Evolutionary conservation across 1,284 basidiomycete species (phyloP).

Genomic region (Neotropicomus parvogracilis): DNA sequence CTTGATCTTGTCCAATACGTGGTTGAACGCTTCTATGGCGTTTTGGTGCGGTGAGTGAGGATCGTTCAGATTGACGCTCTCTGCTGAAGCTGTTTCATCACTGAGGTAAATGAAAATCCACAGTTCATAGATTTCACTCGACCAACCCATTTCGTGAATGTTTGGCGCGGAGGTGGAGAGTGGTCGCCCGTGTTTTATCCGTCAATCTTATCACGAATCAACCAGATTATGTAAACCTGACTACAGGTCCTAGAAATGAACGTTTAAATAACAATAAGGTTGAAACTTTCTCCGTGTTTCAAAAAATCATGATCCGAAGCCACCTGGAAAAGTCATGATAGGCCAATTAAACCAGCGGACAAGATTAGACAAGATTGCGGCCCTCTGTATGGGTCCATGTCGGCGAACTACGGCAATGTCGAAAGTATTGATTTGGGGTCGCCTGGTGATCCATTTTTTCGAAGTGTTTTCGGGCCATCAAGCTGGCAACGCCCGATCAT

Average conservation of each 20-base stretch:
- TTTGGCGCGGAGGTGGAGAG: constrained; percentile 3
- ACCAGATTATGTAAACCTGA: constrained; percentile 21
- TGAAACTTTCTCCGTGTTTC: constrained; percentile 30
- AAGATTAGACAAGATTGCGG: constrained; percentile 5
- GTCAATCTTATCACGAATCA: constrained; percentile 24
- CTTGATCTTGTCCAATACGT: constrained; percentile 55
- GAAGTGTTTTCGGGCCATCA: constrained; percentile 9
- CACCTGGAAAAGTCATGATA: constrained; percentile 3
- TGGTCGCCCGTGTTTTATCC: not conserved
- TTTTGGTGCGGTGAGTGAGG: constrained; percentile 56
- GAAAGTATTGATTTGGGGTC: constrained; percentile 14
- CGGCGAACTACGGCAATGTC: constrained; percentile 22
- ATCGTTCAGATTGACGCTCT: constrained; percentile 53
- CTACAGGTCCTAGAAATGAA: constrained; percentile 5
- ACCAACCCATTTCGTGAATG: constrained; percentile 27
- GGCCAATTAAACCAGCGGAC: constrained; percentile 8
- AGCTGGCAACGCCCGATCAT: constrained; percentile 5
- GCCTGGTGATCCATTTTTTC: constrained; percentile 18
- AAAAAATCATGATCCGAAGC: constrained; percentile 27
- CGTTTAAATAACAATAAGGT: constrained; percentile 22
- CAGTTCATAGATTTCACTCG: constrained; percentile 1
- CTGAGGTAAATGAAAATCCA: constrained; percentile 17
- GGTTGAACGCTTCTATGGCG: constrained; percentile 60
- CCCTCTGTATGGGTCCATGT: not conserved
- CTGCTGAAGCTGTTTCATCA: constrained; percentile 47